Evolutionary conservation across 2,329 filamentous ascomycete species (phyloP).

Genomic region (Claviceps arundinis): DNA sequence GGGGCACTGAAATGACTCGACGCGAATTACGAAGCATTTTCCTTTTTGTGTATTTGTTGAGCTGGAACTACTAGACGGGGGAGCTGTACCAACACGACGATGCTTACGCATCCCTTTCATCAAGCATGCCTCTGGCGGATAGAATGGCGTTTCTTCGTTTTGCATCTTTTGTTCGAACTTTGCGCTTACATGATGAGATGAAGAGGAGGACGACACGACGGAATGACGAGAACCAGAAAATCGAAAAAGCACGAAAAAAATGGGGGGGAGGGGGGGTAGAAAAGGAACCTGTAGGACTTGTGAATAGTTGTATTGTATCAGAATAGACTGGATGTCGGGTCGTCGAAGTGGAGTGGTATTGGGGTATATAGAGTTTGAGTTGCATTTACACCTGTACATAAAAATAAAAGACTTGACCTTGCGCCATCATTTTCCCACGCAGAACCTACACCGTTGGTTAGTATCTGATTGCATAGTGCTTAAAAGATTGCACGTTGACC

Average conservation of each 20-base stretch:
- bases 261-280: too few relatives aligned
- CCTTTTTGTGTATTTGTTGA: neutral
- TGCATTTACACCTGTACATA: neutral
- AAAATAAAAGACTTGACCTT: too few relatives aligned
- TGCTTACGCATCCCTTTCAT: neutral
- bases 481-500: neutral
- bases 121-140: neutral
- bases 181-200: too few relatives aligned
- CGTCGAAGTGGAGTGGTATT: too few relatives aligned
- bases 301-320: neutral
- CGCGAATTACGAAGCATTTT: conserved; percentile 14
- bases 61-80: neutral
- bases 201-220: neutral
- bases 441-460: conserved; percentile 23
- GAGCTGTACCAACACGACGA: neutral
- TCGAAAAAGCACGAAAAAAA: neutral
- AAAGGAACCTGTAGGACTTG: neutral
- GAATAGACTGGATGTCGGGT: neutral
- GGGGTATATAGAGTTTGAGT: neutral
- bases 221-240: neutral
- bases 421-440: conserved; percentile 29
- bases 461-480: neutral
- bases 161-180: neutral
- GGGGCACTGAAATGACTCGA: too few relatives aligned
- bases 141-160: neutral